Evolutionary conservation across 768 basidiomycete species (phyloP).

Genomic region (Lentinula lateritia): DNA sequence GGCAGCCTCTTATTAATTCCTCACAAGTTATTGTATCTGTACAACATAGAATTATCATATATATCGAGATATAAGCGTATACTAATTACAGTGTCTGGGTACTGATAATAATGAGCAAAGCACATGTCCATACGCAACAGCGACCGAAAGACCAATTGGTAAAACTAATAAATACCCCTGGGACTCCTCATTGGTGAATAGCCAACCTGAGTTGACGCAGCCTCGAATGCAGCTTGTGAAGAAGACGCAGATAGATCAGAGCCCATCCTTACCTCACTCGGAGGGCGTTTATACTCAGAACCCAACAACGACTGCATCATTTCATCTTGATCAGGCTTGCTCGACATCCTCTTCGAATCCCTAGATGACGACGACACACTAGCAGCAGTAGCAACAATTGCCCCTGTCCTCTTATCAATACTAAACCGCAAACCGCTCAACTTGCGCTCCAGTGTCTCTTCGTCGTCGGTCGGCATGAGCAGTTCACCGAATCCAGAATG

Average conservation of each 20-base stretch:
- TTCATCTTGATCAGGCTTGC: not conserved
- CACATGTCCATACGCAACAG: not conserved
- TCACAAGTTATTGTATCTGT: no score
- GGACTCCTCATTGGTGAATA: not conserved
- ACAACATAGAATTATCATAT: no score
- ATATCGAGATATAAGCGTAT: no score
- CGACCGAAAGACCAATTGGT: not conserved
- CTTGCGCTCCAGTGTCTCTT: conserved; percentile 37
- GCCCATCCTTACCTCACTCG: not conserved
- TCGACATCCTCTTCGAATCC: not conserved
- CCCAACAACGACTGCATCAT: conserved; percentile 3
- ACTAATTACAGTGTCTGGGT: no score
- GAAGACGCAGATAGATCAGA: not conserved
- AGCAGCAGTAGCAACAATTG: conserved; percentile 52
- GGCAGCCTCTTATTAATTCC: no score
- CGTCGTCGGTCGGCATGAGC: conserved; percentile 54
- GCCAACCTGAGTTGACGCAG: not conserved
- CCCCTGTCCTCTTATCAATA: conserved; percentile 54
- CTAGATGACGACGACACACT: not conserved
- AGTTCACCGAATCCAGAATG: conserved; percentile 60
- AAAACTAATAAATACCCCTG: not conserved
- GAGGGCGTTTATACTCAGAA: not conserved
- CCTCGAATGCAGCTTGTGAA: conserved; percentile 3
- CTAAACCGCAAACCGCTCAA: conserved; percentile 47
- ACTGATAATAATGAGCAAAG: no score